Conservation (phyloP, 2,329 filamentous ascomycete species). For the Dendrostoma leiphaemia region DNA sequence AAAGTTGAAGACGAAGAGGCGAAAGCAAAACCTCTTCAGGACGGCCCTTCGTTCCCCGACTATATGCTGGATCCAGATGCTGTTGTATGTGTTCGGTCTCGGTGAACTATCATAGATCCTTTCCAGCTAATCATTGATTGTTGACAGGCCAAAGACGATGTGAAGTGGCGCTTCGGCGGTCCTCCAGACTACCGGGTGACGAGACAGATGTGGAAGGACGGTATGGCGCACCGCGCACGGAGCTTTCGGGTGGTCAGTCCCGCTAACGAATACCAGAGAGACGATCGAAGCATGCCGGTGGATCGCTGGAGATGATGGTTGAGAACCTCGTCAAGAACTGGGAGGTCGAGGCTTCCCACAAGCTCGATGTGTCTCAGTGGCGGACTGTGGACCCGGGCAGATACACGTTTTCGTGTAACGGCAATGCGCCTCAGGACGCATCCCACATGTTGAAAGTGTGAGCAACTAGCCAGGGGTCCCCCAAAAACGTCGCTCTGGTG, state of each 20-base stretch:
- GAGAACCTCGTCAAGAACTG: constrained; percentile 73
- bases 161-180: constrained; percentile 58
- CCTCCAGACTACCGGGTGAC: constrained; percentile 66
- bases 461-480: not conserved
- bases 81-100: constrained; percentile 35
- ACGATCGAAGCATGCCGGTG: constrained; percentile 50
- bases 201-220: constrained; percentile 55
- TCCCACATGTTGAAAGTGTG: constrained; percentile 66
- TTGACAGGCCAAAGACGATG: constrained; percentile 41
- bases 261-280: constrained; percentile 46
- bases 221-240: constrained; percentile 37
- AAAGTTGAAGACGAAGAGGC: not conserved
- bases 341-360: constrained; percentile 71
- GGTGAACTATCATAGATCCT: not conserved
- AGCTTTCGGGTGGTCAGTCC: constrained; percentile 14
- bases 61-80: constrained; percentile 59
- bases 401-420: constrained; percentile 65
- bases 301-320: constrained; percentile 58
- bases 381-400: constrained; percentile 59
- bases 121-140: not conserved
- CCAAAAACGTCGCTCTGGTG: not conserved
- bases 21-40: not conserved
- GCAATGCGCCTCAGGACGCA: constrained; percentile 52
- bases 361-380: constrained; percentile 60
- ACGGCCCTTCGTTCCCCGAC: constrained; percentile 40